phyloP scores from a whole-genome alignment of 768 basidiomycete genomes.

The Suillus hirtellus region DNA sequence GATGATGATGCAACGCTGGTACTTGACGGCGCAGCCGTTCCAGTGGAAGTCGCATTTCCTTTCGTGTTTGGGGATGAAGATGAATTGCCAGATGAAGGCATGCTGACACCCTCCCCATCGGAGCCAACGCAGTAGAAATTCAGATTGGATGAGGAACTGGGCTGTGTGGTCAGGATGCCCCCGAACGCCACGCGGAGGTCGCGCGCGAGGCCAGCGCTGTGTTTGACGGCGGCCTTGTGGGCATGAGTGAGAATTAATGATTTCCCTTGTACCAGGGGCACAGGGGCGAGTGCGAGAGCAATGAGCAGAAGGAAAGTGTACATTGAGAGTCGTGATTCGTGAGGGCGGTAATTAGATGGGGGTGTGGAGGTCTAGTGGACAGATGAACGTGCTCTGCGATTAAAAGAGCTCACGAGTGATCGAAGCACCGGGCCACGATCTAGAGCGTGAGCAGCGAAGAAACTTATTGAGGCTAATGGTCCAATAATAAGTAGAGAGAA shows the following conservation, averaged over 20 bases:
- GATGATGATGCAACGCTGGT: constrained; percentile 41
- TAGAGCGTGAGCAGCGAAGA: constrained; percentile 1
- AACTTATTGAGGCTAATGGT: background rate
- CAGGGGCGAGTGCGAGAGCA: constrained; percentile 32
- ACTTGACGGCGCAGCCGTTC: constrained; percentile 19
- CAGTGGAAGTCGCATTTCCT: constrained; percentile 13
- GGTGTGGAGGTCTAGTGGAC: background rate
- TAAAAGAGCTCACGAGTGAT: constrained; percentile 19
- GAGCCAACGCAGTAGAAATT: constrained; percentile 38
- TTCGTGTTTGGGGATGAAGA: constrained; percentile 24
- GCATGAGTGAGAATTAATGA: constrained; percentile 41
- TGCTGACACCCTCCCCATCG: constrained; percentile 21
- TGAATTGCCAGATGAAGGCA: constrained; percentile 16
- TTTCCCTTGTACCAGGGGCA: constrained; percentile 24
- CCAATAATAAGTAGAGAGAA: constrained; percentile 10
- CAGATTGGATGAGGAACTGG: constrained; percentile 27
- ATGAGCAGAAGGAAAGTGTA: constrained; percentile 33
- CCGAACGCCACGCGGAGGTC: constrained; percentile 71
- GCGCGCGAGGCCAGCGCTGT: constrained; percentile 61
- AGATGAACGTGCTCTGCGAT: constrained; percentile 14
- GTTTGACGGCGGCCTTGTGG: constrained; percentile 55
- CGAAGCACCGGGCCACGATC: constrained; percentile 11
- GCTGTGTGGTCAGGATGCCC: constrained; percentile 49
- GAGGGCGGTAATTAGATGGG: constrained; percentile 10
- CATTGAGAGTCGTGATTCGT: constrained; percentile 10